phyloP scores from a whole-genome alignment of 805 yeast species.

The Cyberlindnera maclurae region DNA sequence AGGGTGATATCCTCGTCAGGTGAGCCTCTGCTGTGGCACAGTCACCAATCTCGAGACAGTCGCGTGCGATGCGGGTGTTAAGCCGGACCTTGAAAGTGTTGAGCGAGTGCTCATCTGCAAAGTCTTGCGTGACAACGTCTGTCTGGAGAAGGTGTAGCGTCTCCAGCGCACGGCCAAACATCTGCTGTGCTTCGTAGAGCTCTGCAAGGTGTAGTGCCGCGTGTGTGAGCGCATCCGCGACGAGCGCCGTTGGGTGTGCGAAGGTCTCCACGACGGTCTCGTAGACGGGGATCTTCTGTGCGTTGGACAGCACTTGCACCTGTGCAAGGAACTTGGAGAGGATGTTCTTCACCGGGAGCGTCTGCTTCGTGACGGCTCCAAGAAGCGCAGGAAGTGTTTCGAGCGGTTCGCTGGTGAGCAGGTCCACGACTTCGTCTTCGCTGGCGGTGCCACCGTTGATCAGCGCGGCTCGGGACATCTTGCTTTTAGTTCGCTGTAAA shows the following conservation, averaged over 20 bases:
- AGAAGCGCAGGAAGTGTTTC: slow-evolving; percentile 4
- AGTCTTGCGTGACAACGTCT: slow-evolving; percentile 15
- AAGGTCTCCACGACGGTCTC: slow-evolving; percentile 8
- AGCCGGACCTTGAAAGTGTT: slow-evolving; percentile 12
- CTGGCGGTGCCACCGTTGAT: slow-evolving; percentile 13
- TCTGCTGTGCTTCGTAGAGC: slow-evolving; percentile 8
- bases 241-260: slow-evolving; percentile 17
- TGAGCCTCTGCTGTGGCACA: slow-evolving; percentile 19
- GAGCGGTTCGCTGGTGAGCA: slow-evolving; percentile 1
- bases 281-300: slow-evolving; percentile 4
- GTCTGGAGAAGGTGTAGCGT: slow-evolving; percentile 10
- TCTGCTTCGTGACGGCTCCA: slow-evolving; percentile 14
- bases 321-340: slow-evolving; percentile 7
- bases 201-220: slow-evolving; percentile 7
- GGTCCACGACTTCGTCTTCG: slow-evolving; percentile 10
- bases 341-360: slow-evolving; percentile 15
- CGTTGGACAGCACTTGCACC: not conserved
- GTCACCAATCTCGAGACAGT: slow-evolving; percentile 9
- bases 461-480: slow-evolving; percentile 15
- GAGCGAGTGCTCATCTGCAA: slow-evolving; percentile 6
- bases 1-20: slow-evolving; percentile 14
- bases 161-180: slow-evolving; percentile 6
- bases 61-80: slow-evolving; percentile 14
- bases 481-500: not conserved
- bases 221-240: slow-evolving; percentile 10